Conservation (phyloP, 331 rosid species). For the Rosa hybrid region DNA sequence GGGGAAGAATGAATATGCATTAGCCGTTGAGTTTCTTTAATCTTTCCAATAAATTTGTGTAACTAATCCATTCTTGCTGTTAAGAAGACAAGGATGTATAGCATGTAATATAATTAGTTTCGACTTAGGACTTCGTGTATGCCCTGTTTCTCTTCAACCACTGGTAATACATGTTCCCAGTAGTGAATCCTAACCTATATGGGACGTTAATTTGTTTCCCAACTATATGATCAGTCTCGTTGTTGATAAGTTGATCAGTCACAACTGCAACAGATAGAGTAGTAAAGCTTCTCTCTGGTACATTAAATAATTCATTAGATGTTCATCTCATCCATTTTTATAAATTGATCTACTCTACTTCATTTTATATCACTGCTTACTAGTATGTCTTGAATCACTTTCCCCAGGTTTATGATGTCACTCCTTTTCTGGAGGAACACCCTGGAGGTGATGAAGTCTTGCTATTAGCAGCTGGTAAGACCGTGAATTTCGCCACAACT, state of each 20-base stretch:
- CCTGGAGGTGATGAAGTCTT: constrained; percentile 95
- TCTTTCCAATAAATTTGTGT: not conserved
- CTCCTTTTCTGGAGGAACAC: constrained; percentile 82
- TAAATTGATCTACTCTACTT: not conserved
- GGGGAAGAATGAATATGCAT: not conserved
- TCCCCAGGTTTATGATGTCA: constrained; percentile 80
- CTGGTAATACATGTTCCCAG: not conserved
- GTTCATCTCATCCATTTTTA: not conserved
- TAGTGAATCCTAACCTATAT: not conserved
- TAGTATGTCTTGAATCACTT: constrained; percentile 7
- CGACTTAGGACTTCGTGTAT: not conserved
- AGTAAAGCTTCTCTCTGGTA: not conserved
- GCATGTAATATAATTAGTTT: not conserved
- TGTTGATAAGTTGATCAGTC: not conserved
- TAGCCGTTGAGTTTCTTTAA: not conserved
- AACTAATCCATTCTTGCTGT: not conserved
- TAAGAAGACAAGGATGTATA: not conserved
- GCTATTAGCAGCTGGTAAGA: constrained; percentile 65
- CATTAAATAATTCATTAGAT: not conserved
- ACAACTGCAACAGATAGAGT: not conserved
- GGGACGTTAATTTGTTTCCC: not conserved
- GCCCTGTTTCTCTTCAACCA: constrained; percentile 1
- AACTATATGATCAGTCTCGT: not conserved
- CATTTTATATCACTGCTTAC: constrained; percentile 4
- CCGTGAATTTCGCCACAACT: not conserved